Evolutionary conservation across 371 early-diverging fungal genomes (phyloP).

Genomic region (Mortierella sp.): DNA sequence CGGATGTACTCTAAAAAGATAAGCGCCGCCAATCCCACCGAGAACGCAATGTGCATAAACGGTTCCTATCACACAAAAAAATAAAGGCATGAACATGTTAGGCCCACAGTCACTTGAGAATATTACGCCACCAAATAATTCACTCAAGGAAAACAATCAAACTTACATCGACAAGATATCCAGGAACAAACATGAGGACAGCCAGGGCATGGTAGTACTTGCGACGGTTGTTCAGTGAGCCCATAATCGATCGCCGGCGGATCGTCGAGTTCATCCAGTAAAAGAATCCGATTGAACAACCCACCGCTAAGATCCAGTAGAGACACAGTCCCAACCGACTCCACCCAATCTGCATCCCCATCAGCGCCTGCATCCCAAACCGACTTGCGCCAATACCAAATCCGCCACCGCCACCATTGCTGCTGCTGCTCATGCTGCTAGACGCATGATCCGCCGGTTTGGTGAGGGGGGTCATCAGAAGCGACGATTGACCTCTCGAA

Average conservation of each 20-base stretch:
- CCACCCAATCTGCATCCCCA: slow-evolving; percentile 41
- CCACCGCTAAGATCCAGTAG: slow-evolving; percentile 72
- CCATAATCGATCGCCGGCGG: slow-evolving; percentile 59
- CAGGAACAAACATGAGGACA: slow-evolving; percentile 89
- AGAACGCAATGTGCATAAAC: slow-evolving; percentile 86
- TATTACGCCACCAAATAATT: background rate
- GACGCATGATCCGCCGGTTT: background rate
- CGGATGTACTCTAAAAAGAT: slow-evolving; percentile 87
- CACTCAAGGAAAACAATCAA: too few species aligned
- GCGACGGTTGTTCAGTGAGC: slow-evolving; percentile 75
- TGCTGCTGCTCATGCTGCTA: too few species aligned
- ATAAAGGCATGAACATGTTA: background rate
- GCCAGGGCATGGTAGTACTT: slow-evolving; percentile 92
- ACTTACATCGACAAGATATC: slow-evolving; percentile 79
- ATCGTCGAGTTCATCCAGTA: slow-evolving; percentile 62
- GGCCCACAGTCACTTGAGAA: background rate
- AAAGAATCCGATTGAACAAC: slow-evolving; percentile 70
- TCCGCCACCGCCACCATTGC: background rate
- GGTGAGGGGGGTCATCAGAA: background rate
- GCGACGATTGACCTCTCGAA: background rate
- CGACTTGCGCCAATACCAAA: background rate
- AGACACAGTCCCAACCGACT: slow-evolving; percentile 64
- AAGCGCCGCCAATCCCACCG: slow-evolving; percentile 79
- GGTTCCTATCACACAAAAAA: slow-evolving; percentile 60
- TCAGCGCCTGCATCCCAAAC: slow-evolving; percentile 30